Evolutionary conservation across 257 asterid genomes (phyloP).

Genomic region (Leonotis leonurus): DNA sequence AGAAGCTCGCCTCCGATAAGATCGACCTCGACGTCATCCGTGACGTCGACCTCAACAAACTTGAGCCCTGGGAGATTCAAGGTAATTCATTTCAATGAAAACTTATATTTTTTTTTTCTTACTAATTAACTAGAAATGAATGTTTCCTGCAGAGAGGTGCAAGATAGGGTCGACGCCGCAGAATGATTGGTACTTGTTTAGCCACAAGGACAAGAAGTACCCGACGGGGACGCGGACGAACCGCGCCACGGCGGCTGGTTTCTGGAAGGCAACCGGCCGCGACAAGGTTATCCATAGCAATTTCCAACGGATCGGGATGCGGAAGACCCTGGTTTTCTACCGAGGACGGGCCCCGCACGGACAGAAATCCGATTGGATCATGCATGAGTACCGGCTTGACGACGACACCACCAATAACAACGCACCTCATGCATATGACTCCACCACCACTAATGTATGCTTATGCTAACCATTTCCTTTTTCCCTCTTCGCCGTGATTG

Average conservation of each 20-base stretch:
- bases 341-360: conserved; percentile 91
- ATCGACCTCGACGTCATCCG: conserved; percentile 88
- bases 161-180: conserved; percentile 83
- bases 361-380: conserved; percentile 85
- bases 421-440: conserved; percentile 4
- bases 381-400: conserved; percentile 85
- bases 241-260: conserved; percentile 87
- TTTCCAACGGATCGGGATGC: conserved; percentile 65
- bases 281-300: conserved; percentile 76
- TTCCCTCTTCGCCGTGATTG: neutral
- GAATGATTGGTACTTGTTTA: conserved; percentile 88
- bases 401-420: conserved; percentile 38
- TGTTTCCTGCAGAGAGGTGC: conserved; percentile 73
- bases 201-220: conserved; percentile 88
- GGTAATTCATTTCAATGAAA: conserved; percentile 41
- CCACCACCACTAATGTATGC: conserved; percentile 21
- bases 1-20: conserved; percentile 58
- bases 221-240: conserved; percentile 86
- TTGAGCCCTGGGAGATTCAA: conserved; percentile 97
- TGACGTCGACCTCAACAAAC: conserved; percentile 86
- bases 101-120: too few species aligned
- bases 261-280: conserved; percentile 94
- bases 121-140: too few species aligned
- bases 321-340: conserved; percentile 81
- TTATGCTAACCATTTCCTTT: neutral